Evolutionary conservation across 495 filamentous ascomycete genomes (phyloP).

Genomic region (Elaphomyces granulatus): DNA sequence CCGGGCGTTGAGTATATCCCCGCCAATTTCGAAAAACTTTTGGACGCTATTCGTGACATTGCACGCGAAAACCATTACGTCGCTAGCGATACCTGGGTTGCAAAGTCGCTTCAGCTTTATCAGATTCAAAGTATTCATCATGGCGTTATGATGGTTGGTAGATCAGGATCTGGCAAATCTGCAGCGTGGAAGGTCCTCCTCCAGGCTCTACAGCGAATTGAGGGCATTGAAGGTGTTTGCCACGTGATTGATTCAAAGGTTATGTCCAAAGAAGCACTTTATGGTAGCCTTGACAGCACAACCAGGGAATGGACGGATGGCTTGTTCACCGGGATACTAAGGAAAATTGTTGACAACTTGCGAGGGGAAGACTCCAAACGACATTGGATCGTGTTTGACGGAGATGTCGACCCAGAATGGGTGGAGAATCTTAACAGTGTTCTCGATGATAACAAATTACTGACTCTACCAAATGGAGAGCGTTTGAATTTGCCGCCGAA

Average conservation of each 20-base stretch:
- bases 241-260: slow-evolving; percentile 99
- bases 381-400: slow-evolving; percentile 99
- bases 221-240: slow-evolving; percentile 82
- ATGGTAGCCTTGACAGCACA: slow-evolving; percentile 88
- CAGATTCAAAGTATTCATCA: slow-evolving; percentile 97
- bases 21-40: slow-evolving; percentile 64
- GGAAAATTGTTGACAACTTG: slow-evolving; percentile 97
- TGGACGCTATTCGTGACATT: slow-evolving; percentile 66
- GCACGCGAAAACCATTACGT: slow-evolving; percentile 72
- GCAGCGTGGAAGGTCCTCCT: slow-evolving; percentile 89
- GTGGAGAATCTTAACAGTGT: slow-evolving; percentile 99
- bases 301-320: slow-evolving; percentile 98
- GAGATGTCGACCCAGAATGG: slow-evolving; percentile 98
- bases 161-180: slow-evolving; percentile 90
- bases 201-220: slow-evolving; percentile 77
- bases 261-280: slow-evolving; percentile 97
- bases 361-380: slow-evolving; percentile 91
- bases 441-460: slow-evolving; percentile 92
- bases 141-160: slow-evolving; percentile 99
- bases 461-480: slow-evolving; percentile 94
- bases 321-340: slow-evolving; percentile 90
- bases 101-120: slow-evolving; percentile 87
- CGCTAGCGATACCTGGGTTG: slow-evolving; percentile 89
- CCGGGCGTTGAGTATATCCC: slow-evolving; percentile 87
- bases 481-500: slow-evolving; percentile 87